A percentile compares a stretch with the other conserved stretches of the same genome.
These are phyloP conservation scores for Akanthomyces lecanii DNA, from an alignment of 2,329 filamentous ascomycete species.

Conservation along the genomic window DNA sequence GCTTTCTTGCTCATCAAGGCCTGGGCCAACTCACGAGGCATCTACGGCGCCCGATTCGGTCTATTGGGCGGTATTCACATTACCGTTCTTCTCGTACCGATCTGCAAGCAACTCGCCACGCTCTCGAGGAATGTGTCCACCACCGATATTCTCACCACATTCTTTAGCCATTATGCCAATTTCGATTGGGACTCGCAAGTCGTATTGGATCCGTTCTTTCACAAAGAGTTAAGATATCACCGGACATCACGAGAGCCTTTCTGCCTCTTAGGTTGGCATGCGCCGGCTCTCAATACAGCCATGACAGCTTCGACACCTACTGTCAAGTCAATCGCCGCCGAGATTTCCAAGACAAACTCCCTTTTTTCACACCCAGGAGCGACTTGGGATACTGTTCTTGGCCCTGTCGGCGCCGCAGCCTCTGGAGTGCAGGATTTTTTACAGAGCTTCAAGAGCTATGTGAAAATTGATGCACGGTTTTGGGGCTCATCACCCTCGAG, in stretches of 20 bases:
- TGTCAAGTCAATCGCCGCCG: conserved; percentile 45
- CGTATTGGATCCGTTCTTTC: conserved; percentile 59
- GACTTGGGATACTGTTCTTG: conserved; percentile 43
- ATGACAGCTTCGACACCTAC: conserved; percentile 50
- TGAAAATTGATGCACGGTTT: conserved; percentile 60
- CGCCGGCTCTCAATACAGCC: conserved; percentile 58
- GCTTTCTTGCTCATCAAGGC: conserved; percentile 57
- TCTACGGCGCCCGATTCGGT: conserved; percentile 63
- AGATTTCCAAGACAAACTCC: conserved; percentile 45
- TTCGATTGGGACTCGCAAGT: conserved; percentile 55
- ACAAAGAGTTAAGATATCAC: conserved; percentile 47
- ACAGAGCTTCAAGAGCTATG: conserved; percentile 46
- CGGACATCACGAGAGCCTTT: conserved; percentile 56
- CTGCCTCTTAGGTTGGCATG: conserved; percentile 59
- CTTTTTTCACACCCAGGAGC: conserved; percentile 34
- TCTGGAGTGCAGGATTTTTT: conserved; percentile 46
- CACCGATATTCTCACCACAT: conserved; percentile 51
- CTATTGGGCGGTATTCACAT: conserved; percentile 64
- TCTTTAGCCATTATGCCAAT: conserved; percentile 58
- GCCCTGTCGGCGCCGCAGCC: neutral
- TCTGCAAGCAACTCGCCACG: conserved; percentile 52
- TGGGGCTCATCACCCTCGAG: conserved; percentile 57
- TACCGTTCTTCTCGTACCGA: conserved; percentile 54
- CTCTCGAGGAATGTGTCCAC: conserved; percentile 36
- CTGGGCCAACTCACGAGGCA: conserved; percentile 58